Base-by-base conservation (phyloP, 2,329 filamentous ascomycete genomes). In the Calonectria ilicicola region DNA sequence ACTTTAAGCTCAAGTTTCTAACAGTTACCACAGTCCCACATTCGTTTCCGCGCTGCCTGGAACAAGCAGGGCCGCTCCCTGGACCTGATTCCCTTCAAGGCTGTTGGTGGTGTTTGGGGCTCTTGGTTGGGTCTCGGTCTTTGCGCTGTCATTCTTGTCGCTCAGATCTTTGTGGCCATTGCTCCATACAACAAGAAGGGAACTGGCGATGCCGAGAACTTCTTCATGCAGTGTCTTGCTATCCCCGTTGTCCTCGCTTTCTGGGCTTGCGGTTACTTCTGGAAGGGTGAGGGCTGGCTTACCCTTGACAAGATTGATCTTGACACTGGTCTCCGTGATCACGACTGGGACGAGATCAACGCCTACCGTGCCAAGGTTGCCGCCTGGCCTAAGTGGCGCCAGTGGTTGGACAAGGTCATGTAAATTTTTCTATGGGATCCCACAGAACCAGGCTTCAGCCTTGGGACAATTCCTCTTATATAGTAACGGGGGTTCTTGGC, bases 11-110 rank as follows among this genome's bases (percentile, higher is more conserved):
- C 0, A 2, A 0, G 1, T 23, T 1, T 21, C 71, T 78, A 19
- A 78, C 38, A 3, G 44, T 2, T 0, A 1, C 0, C 1, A 0
- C 6, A 80, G 78, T 47, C 70, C 1, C 91, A 93, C 78, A 92
- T 93, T 76, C 91, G 91, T n/a, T 93, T 93, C 88, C 91, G 92
- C 44, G 75, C 79, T 5, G 92, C 91, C 0, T 93, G 91, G 91
- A 82, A 80, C 26, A 79, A 83, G 19, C 87, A 92, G 69, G 91
- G 91, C 27, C 90, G 89, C 77, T 87, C 85, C 2, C 81, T 92
- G 5, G 90, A 93, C n/a, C 91, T 92, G 79, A 88, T 94, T 5
- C 90, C 92, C 1, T 94, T 92, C 85, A 83, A 83, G 46, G 90
- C 91, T 21, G 83, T 87, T 62, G 87, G 89, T 58, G 93, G 93